A percentile compares a stretch with the other conserved stretches of the same genome.
Evolutionary conservation across 208 protist genomes (phyloP).

Genomic region (Acanthamoeba castellanii): DNA sequence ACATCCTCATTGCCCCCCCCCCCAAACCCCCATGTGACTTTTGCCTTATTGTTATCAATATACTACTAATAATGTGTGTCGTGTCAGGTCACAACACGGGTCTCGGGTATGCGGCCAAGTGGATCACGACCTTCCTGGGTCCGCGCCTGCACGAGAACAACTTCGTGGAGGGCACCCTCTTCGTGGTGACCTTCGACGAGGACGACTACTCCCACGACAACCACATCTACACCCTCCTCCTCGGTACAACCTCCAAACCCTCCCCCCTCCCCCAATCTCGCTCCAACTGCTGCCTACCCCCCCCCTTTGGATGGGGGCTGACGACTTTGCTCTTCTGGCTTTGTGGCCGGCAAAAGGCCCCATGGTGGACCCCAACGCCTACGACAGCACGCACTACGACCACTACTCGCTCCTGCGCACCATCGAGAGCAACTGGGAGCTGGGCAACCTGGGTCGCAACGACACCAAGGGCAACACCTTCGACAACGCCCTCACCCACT

Average conservation of each 20-base stretch:
- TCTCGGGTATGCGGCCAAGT: not conserved
- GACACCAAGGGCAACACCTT: conserved; percentile 19
- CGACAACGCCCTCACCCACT: not conserved
- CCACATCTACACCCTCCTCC: conserved; percentile 26
- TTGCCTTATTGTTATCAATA: not conserved
- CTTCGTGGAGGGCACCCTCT: not conserved
- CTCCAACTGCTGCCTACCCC: too few relatives aligned
- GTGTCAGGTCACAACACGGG: not conserved
- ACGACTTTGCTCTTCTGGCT: too few relatives aligned
- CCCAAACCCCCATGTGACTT: too few relatives aligned
- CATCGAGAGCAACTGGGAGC: conserved; percentile 32
- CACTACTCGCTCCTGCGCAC: conserved; percentile 47
- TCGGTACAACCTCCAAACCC: not conserved
- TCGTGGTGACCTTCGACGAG: conserved; percentile 11
- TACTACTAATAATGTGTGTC: not conserved
- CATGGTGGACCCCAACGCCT: not conserved
- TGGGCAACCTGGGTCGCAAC: conserved; percentile 15
- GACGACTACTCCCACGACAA: conserved; percentile 12
- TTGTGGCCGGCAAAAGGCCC: not conserved
- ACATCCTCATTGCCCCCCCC: too few relatives aligned
- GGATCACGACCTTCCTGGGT: not conserved
- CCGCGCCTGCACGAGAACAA: conserved; percentile 1
- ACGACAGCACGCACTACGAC: conserved; percentile 13
- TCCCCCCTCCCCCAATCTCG: not conserved
- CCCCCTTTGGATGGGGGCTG: too few relatives aligned